Conservation (phyloP, 768 basidiomycete genomes). For the Trametes coccinea region DNA sequence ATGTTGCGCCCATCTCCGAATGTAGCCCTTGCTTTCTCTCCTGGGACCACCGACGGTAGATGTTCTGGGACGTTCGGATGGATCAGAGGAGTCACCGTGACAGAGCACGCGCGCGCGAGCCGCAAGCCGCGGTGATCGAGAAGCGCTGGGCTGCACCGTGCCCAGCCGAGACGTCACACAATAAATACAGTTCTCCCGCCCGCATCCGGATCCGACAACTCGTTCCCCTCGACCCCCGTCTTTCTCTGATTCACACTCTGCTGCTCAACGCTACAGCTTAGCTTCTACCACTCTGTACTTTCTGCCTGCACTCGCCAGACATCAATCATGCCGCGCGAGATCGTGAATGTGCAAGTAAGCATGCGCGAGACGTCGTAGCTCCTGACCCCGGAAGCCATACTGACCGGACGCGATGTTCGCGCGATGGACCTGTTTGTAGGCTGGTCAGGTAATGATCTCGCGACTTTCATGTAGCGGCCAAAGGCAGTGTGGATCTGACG, state of each 20-base stretch:
- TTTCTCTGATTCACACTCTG: not conserved
- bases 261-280: not conserved
- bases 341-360: slow-evolving; percentile 76
- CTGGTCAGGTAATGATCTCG: slow-evolving; percentile 62
- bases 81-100: not conserved
- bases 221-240: slow-evolving; percentile 8
- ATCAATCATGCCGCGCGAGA: slow-evolving; percentile 67
- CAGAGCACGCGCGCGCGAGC: not conserved
- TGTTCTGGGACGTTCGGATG: slow-evolving; percentile 6
- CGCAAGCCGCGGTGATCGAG: not conserved
- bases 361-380: not conserved
- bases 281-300: not conserved
- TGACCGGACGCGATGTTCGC: not conserved
- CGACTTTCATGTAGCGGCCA: not conserved
- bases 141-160: not conserved
- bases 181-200: slow-evolving; percentile 5
- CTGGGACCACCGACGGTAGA: not conserved
- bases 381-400: not conserved
- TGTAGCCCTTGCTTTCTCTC: not conserved
- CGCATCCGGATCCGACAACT: not conserved
- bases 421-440: slow-evolving; percentile 41
- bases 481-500: not conserved
- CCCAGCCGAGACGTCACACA: slow-evolving; percentile 15
- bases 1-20: not conserved
- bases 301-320: not conserved